These are phyloP conservation scores for Acacia melanoxylon DNA, from an alignment of 306 rosid species.

Conservation along the genomic window DNA sequence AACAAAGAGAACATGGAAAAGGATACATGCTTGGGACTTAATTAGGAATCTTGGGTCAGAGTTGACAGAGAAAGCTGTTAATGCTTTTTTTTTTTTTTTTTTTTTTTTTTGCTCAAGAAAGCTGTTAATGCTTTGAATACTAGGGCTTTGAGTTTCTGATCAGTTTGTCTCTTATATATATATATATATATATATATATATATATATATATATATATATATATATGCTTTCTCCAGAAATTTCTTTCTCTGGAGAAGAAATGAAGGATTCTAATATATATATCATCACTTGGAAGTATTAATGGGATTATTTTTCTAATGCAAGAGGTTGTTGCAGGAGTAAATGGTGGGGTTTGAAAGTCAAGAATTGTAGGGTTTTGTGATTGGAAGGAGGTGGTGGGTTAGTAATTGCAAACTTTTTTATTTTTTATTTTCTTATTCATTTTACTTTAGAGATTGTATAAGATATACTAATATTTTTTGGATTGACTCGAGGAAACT, in stretches of 20 bases:
- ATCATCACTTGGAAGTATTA: slow-evolving; percentile 39
- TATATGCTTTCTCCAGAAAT: slow-evolving; percentile 28
- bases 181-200: not conserved
- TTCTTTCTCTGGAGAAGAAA: slow-evolving; percentile 21
- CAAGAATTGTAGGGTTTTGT: slow-evolving; percentile 58
- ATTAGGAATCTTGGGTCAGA: slow-evolving; percentile 73
- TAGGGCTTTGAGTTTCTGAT: slow-evolving; percentile 53
- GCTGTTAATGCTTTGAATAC: slow-evolving; percentile 45
- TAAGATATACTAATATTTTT: slow-evolving; percentile 30
- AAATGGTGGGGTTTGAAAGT: slow-evolving; percentile 81
- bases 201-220: too few relatives aligned
- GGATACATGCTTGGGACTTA: slow-evolving; percentile 75
- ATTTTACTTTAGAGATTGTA: slow-evolving; percentile 20
- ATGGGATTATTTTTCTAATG: slow-evolving; percentile 74
- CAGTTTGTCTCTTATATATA: slow-evolving; percentile 46
- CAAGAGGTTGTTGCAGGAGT: slow-evolving; percentile 84
- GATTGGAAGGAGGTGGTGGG: slow-evolving; percentile 84
- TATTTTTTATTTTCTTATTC: not conserved
- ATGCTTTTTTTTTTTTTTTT: too few relatives aligned
- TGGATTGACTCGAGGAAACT: slow-evolving; percentile 99
- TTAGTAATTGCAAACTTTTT: slow-evolving; percentile 62
- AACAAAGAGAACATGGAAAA: slow-evolving; percentile 74
- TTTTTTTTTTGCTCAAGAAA: too few relatives aligned
- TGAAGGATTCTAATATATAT: not conserved
- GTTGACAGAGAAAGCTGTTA: slow-evolving; percentile 60